A percentile compares a stretch with the other conserved stretches of the same genome.
phyloP scores from a whole-genome alignment of 2,329 filamentous ascomycete species.

The Fusarium bactridioides region DNA sequence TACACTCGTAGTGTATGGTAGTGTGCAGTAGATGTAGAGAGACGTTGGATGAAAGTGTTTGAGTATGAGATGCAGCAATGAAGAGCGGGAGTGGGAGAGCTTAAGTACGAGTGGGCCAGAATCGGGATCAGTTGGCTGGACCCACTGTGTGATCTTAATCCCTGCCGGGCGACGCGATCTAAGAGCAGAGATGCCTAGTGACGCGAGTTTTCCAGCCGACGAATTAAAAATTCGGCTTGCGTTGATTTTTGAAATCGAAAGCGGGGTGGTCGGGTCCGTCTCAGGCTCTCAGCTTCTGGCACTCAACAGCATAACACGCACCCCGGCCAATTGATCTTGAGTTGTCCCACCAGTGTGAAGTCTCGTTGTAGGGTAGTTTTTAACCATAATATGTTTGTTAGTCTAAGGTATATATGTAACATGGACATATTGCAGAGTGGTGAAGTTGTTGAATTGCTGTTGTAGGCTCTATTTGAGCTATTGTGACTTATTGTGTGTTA shows the following conservation, averaged over 20 bases:
- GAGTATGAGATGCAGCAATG: slow-evolving; percentile 3
- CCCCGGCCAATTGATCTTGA: background rate
- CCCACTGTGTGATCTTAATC: slow-evolving; percentile 32
- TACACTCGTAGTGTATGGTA: slow-evolving; percentile 27
- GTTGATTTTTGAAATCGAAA: slow-evolving; percentile 23
- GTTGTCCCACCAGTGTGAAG: background rate
- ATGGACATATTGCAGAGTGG: background rate
- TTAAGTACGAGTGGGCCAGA: slow-evolving; percentile 52
- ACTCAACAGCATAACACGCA: background rate
- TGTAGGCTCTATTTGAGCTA: background rate
- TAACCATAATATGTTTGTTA: background rate
- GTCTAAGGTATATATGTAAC: background rate
- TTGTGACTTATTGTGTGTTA: background rate
- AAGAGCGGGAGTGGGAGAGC: slow-evolving; percentile 42
- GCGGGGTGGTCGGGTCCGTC: slow-evolving; percentile 1
- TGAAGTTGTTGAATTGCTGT: background rate
- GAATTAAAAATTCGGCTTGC: slow-evolving; percentile 31
- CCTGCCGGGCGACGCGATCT: slow-evolving; percentile 39
- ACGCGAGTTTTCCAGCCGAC: slow-evolving; percentile 27
- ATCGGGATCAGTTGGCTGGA: slow-evolving; percentile 48
- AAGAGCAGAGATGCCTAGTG: background rate
- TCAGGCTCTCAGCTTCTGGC: background rate
- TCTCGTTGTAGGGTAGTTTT: slow-evolving; percentile 8
- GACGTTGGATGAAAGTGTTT: slow-evolving; percentile 28
- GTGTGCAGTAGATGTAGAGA: slow-evolving; percentile 7